Percentiles rank a stretch among this genome's conserved stretches.
Conservation (phyloP, 768 basidiomycete species). For the Kwoniella pini region DNA sequence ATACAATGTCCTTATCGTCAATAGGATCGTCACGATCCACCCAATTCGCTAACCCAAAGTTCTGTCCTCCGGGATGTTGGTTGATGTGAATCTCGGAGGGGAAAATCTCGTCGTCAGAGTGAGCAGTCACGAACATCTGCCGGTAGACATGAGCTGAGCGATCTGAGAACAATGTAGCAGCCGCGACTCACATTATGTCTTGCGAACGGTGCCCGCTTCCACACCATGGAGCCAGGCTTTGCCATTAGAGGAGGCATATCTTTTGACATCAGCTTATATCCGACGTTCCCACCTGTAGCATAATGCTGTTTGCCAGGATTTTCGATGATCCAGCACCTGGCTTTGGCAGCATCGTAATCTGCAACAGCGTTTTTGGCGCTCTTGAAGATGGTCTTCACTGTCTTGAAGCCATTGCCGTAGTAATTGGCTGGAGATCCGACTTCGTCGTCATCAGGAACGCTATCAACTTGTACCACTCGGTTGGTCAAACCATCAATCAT, state of each 20-base stretch:
- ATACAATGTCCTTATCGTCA: constrained; percentile 29
- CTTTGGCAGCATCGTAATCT: constrained; percentile 32
- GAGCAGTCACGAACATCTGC: constrained; percentile 36
- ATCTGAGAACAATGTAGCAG: constrained; percentile 39
- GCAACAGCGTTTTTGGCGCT: no score
- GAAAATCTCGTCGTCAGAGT: constrained; percentile 45
- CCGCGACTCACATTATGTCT: no score
- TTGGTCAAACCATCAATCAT: constrained; percentile 37
- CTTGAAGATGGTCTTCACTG: constrained; percentile 32
- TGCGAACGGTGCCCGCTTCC: constrained; percentile 44
- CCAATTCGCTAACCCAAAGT: constrained; percentile 23
- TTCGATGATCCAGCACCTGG: constrained; percentile 43
- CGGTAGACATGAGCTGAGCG: constrained; percentile 31
- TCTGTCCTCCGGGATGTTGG: constrained; percentile 37
- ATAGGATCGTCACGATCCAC: constrained; percentile 15
- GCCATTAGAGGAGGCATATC: no score
- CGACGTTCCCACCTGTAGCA: no score
- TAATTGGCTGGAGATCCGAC: constrained; percentile 12
- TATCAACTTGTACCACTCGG: constrained; percentile 40
- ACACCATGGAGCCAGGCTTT: no score
- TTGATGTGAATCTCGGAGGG: constrained; percentile 42
- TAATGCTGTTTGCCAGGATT: no score
- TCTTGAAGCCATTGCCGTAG: constrained; percentile 34
- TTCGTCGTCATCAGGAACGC: constrained; percentile 19
- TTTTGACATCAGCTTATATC: no score